These are phyloP conservation scores for Naumovozyma castellii DNA, from an alignment of 805 yeast genomes.

Conservation along the genomic window DNA sequence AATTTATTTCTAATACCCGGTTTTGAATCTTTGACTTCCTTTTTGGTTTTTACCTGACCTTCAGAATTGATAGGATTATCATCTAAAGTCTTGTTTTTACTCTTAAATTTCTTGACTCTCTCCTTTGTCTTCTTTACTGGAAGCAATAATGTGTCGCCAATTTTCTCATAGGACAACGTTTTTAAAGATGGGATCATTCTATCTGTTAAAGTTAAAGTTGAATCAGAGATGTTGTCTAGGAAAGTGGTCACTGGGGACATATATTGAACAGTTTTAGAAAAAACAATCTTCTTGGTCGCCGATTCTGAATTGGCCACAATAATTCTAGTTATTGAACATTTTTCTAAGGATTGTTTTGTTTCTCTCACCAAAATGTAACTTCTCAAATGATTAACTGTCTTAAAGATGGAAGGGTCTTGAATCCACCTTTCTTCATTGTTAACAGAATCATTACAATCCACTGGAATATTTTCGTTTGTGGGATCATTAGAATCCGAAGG, in stretches of 20 bases:
- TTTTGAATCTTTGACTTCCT: constrained; percentile 49
- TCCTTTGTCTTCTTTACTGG: constrained; percentile 46
- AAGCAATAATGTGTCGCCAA: constrained; percentile 39
- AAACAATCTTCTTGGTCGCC: constrained; percentile 18
- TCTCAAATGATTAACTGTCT: constrained; percentile 35
- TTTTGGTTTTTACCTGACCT: constrained; percentile 42
- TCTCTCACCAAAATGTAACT: constrained; percentile 41
- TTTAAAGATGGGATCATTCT: constrained; percentile 47
- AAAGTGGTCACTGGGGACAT: constrained; percentile 38
- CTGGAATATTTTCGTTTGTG: neutral
- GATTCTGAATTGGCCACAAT: constrained; percentile 29
- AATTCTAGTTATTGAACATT: constrained; percentile 32
- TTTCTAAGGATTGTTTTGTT: constrained; percentile 29
- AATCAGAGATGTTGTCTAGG: constrained; percentile 47
- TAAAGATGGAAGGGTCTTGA: constrained; percentile 9
- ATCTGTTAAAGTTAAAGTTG: constrained; percentile 50
- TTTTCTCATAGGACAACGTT: constrained; percentile 41
- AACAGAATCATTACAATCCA: neutral
- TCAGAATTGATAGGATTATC: too few relatives aligned
- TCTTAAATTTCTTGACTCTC: too few relatives aligned
- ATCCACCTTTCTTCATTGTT: neutral
- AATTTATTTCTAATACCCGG: constrained; percentile 52
- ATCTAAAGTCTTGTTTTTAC: too few relatives aligned
- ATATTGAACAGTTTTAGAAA: constrained; percentile 27
- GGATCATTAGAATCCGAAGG: too few relatives aligned